Evolutionary conservation across 768 basidiomycete genomes (phyloP).

Genomic region (Kwoniella sp.): DNA sequence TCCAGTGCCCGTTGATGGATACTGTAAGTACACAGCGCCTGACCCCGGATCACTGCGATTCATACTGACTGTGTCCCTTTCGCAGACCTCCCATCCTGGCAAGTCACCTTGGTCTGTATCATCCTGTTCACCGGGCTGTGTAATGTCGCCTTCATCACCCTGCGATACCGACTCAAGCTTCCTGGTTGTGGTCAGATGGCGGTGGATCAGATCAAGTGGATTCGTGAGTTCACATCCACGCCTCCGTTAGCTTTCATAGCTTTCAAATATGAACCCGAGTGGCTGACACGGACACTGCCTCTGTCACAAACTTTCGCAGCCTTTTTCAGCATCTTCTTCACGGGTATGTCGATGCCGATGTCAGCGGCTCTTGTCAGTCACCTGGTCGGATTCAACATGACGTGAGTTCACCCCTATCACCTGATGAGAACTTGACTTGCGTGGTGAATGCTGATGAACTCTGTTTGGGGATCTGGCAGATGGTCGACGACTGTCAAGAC

Average conservation of each 20-base stretch:
- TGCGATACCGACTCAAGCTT: conserved; percentile 36
- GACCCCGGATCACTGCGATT: conserved; percentile 44
- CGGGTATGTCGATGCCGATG: conserved; percentile 71
- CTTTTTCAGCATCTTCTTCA: conserved; percentile 67
- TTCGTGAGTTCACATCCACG: conserved; percentile 66
- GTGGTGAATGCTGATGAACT: background rate
- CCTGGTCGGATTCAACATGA: conserved; percentile 65
- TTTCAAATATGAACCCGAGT: conserved; percentile 62
- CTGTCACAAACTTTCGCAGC: conserved; percentile 67
- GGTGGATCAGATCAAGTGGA: conserved; percentile 59
- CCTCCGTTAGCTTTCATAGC: too few species aligned
- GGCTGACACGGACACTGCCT: conserved; percentile 5
- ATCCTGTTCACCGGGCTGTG: conserved; percentile 68
- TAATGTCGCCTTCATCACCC: conserved; percentile 62
- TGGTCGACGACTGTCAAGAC: conserved; percentile 74
- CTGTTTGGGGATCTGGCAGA: background rate
- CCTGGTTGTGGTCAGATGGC: conserved; percentile 25
- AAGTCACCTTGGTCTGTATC: conserved; percentile 73
- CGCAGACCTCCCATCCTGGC: conserved; percentile 47
- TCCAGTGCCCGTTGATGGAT: conserved; percentile 68
- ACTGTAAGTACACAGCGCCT: conserved; percentile 64
- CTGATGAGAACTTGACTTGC: background rate
- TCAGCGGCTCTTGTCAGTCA: conserved; percentile 65
- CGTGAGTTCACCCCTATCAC: conserved; percentile 59
- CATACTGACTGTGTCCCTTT: background rate